These are phyloP conservation scores for Micromonas pusilla DNA, from an alignment of 139 green algal genomes.

Conservation along the genomic window DNA sequence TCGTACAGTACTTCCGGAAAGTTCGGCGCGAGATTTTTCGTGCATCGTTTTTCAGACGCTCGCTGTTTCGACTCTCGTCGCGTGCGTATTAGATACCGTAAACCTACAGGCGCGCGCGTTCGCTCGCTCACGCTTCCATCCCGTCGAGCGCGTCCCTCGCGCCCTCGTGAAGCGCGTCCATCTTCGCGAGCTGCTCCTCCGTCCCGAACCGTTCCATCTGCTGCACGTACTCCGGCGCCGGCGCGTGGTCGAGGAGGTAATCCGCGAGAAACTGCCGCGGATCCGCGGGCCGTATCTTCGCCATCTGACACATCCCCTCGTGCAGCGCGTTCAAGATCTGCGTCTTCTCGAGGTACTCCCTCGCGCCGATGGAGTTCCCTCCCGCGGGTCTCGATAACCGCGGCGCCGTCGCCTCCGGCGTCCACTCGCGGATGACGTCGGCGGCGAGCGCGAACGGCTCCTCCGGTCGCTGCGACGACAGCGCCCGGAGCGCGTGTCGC, in stretches of 20 bases:
- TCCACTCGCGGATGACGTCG: background rate
- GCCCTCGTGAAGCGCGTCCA: background rate
- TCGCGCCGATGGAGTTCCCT: background rate
- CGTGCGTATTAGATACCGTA: too few species aligned
- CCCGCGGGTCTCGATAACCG: background rate
- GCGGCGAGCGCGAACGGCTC: background rate
- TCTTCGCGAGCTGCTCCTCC: background rate
- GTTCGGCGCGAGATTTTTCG: too few species aligned
- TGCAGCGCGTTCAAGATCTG: background rate
- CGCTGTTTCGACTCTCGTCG: too few species aligned
- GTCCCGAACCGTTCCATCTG: background rate
- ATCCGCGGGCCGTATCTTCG: background rate
- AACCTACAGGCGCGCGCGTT: too few species aligned
- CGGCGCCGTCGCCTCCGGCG: background rate
- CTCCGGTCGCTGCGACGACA: background rate
- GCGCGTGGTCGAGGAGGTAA: constrained; percentile 8
- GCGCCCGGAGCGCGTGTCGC: background rate
- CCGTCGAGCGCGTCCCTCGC: background rate
- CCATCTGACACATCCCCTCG: background rate
- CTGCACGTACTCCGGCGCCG: background rate
- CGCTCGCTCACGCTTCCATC: background rate
- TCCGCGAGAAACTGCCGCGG: background rate
- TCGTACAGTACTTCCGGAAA: too few species aligned
- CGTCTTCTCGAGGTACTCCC: background rate
- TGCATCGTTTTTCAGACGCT: too few species aligned